Base-by-base conservation (phyloP, 805 yeast species). In the Yamadazyma tumulicola region DNA sequence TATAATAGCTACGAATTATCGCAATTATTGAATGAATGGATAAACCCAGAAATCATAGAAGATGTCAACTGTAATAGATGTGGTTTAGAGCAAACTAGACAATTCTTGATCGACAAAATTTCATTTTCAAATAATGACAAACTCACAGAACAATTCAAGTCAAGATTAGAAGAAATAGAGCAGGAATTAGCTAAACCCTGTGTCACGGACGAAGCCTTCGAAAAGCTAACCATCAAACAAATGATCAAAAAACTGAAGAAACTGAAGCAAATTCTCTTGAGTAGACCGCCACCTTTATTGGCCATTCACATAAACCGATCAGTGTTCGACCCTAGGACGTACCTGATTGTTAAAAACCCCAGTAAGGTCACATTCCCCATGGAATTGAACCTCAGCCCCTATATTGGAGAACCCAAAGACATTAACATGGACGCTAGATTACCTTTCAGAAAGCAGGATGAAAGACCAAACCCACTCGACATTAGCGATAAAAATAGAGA, bases 51-150 rank as follows among this genome's bases (percentile, higher is more conserved):
- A 54, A 76, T 84, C 15, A 88, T 91, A 39, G 89, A 86, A 46
- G 96, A 88, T 29, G 98, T 91, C 23, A 91, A 88, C 58, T 91
- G 98, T 65, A 87, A 89, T 52, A 72, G 97, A 49, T 91, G 97
- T 66, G 91, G 94, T 3, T 67, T 91, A 45, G 57, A 58, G 19
- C 79, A 79, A 39, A 80, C 85, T 9, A 61, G 59, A 33, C 70
- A 67, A n/a, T 77, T 71, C 42, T 58, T 81, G 21, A 37, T 51
- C 9, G 47, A 51, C 10, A 70, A 89, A 41, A 60, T 82, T 2
- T 48, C 52, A 2, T 71, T 66, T 42, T 69, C 79, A 31, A 67
- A 68, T 29, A 54, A 47, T 29, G 61, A 52, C 2, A 59, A 56
- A 35, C 42, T 65, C 9, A 39, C 42, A 6, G 53, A 51, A 5